These are phyloP conservation scores for Nosema muscidifuracis DNA, from an alignment of 371 early-diverging fungal species.

Conservation along the genomic window DNA sequence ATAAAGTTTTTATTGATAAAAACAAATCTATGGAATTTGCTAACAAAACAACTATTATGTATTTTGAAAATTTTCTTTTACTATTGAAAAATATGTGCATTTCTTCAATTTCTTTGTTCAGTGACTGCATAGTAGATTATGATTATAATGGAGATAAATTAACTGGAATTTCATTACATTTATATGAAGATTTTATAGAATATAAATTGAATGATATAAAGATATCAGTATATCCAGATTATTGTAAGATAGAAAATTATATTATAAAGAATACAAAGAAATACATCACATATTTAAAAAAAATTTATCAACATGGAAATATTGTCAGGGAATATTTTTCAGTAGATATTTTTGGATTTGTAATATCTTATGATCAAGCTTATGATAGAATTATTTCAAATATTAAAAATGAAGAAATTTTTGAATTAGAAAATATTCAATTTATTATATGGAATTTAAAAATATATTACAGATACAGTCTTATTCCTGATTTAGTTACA, in stretches of 20 bases:
- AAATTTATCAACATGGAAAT: neutral
- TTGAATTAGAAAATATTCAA: neutral
- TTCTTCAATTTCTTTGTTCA: too few relatives aligned
- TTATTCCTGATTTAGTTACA: neutral
- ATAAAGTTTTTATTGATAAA: neutral
- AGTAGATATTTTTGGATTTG: neutral
- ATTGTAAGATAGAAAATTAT: neutral
- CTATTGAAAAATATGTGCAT: neutral
- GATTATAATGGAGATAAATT: too few relatives aligned
- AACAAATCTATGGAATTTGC: neutral
- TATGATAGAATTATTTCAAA: neutral
- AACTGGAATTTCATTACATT: too few relatives aligned
- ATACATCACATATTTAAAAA: neutral
- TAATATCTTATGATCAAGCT: neutral
- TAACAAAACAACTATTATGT: neutral
- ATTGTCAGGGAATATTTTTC: neutral
- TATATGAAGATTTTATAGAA: neutral
- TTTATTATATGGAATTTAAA: neutral
- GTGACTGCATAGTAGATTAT: too few relatives aligned
- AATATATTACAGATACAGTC: neutral
- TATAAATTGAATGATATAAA: neutral
- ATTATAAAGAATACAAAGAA: neutral
- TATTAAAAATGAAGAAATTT: conserved; percentile 2
- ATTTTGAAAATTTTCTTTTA: neutral
- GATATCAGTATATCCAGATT: neutral